Base-by-base conservation (phyloP, 192 early-diverging fungal genomes). In the Thoreauomyces humboldtii region DNA sequence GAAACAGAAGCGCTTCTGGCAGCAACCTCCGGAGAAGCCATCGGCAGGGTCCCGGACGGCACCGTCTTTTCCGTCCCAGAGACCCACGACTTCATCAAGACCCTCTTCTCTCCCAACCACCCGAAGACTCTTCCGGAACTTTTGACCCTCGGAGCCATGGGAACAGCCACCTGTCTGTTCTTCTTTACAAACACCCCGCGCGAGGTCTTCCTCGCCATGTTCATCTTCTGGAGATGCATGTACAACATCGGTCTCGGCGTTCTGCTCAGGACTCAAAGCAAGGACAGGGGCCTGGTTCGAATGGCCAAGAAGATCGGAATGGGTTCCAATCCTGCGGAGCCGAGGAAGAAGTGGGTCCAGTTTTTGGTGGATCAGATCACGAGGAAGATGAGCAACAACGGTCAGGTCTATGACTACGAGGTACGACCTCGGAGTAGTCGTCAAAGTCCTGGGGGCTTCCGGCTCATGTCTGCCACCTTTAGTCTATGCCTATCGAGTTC, bases 211-310 rank as follows among this genome's bases (percentile, higher is more conserved):
- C 45, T 96, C 54, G 67, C 78, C 4, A 66, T 91, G 15, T 95
- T 95, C 73, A 52, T 88, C 7, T 91, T 91, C 64, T 98, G 94
- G 94, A 85, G 95, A 54, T 64, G 84, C 29, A 81, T 83, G 56
- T 96, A 96, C 77, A 93, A 95, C 71, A 78, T 78, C 4, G 92
- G 90, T n/a, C 71, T 98, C 4, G 95, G 95, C 14, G 79, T 83
- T 54, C 71, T 96, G 17, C 75, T 98, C 43, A 90, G 87, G 61
- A 19, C 46, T 6, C 65, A 68, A 50, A 92, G 89, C 71, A 86
- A 89, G 46, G 79, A 80, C 48, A 78, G 83, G 17, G 81, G 81
- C 14, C 69, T 97, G 28, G 88, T 95, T 9, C 74, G 80, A 4
- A 81, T 82, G 73, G 87, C 87, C 7, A 87, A 86, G 69, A 79